Base-by-base conservation (phyloP, 2,329 filamentous ascomycete species). In the Aureobasidium pullulans region DNA sequence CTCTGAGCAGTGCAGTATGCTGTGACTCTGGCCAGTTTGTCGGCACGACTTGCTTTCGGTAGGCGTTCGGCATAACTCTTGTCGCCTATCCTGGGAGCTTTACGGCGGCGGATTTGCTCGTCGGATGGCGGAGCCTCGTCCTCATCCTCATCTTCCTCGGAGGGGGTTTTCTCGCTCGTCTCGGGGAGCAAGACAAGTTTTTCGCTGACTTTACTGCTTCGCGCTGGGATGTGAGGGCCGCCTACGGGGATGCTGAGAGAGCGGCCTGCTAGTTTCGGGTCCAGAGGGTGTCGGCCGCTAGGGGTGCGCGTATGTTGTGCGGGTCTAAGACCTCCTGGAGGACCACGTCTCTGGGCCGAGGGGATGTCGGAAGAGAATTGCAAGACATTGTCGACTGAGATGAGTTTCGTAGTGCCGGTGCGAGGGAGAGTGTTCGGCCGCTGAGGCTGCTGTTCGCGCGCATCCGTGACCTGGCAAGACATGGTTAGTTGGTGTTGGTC, bases 1-100 rank as follows among this genome's bases (percentile, higher is more conserved):
- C 88, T 89, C 72, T 96, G 90, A 0, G 94, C 93, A 0, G 91
- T 97, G 73, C 93, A 97, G 73, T 97, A 99, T 10, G 94, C 94
- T 60, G 94, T 99, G 58, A 97, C 84, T 62, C 94, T 83, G 34
- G 93, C 87, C 61, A 99, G 78, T 74, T 94, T 94, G 23, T 69
- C 66, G 37, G 72, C 70, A 59, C 94, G 81, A 69, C 93, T 85
- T 23, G 88, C 82, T 74, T 99, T 99, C 46, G 94, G 90, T 62
- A 97, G 75, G 50, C 94, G 83, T 75, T 99, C 94, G 6, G 94
- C 94, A 73, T 96, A 96, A 69, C 89, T 96, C 78, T 96, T 97
- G 57, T 91, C 80, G 58, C 76, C 77, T 57, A 79, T 77, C 40
- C 83, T 52, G 75, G 81, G 88, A 60, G 81, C 76, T 70, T 82